Conservation (phyloP, 768 basidiomycete species). For the Russula earlei region DNA sequence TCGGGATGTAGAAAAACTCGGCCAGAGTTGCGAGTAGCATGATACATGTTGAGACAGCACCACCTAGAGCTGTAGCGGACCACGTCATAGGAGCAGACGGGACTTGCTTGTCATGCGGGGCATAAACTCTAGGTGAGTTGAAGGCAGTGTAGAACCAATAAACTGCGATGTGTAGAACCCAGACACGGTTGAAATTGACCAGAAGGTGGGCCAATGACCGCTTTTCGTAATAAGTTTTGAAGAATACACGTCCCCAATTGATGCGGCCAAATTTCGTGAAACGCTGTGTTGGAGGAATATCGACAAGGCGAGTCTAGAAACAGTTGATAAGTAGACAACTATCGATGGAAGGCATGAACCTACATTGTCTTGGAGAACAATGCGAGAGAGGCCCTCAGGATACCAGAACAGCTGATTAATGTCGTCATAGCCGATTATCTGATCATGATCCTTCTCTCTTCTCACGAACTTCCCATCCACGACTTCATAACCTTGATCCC, state of each 20-base stretch:
- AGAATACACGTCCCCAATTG: slow-evolving; percentile 92
- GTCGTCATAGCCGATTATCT: slow-evolving; percentile 99
- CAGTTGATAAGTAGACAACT: background rate
- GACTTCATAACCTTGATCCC: slow-evolving; percentile 96
- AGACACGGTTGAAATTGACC: slow-evolving; percentile 98
- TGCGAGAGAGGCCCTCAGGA: slow-evolving; percentile 92
- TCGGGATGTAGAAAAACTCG: slow-evolving; percentile 95
- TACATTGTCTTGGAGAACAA: slow-evolving; percentile 82
- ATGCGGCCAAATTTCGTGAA: slow-evolving; percentile 88
- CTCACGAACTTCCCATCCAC: slow-evolving; percentile 91
- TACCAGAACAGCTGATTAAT: slow-evolving; percentile 99
- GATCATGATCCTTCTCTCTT: slow-evolving; percentile 87
- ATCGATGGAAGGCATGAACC: slow-evolving; percentile 22
- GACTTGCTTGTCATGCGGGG: slow-evolving; percentile 48
- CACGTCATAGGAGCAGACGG: slow-evolving; percentile 88
- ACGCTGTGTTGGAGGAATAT: slow-evolving; percentile 83
- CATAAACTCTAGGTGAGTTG: slow-evolving; percentile 90
- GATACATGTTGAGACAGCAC: slow-evolving; percentile 85
- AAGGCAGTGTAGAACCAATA: slow-evolving; percentile 99
- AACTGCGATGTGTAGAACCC: slow-evolving; percentile 90
- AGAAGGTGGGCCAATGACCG: slow-evolving; percentile 88
- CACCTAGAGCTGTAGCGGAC: slow-evolving; percentile 94
- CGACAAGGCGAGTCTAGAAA: slow-evolving; percentile 77
- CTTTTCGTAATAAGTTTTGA: slow-evolving; percentile 98
- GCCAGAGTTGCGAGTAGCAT: slow-evolving; percentile 91